A percentile compares a stretch with the other conserved stretches of the same genome.
Conservation (phyloP, 1,139 yeast genomes). For the Candida albicans region DNA sequence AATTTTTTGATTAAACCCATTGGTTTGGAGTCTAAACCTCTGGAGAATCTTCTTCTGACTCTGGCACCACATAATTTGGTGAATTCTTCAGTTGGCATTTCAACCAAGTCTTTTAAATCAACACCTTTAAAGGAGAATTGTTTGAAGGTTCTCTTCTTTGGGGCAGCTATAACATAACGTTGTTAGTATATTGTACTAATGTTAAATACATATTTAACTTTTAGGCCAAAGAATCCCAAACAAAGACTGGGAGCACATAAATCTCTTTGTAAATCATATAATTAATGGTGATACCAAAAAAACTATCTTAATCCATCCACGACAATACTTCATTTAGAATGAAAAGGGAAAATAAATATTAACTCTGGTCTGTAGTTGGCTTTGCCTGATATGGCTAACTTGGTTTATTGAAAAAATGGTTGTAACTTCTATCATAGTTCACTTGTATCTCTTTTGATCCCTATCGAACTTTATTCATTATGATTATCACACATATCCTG, state of each 20-base stretch:
- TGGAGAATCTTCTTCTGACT: conserved; percentile 99
- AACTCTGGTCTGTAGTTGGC: too few relatives aligned
- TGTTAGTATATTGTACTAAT: conserved; percentile 27
- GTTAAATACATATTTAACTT: neutral
- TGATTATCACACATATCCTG: neutral
- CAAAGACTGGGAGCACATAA: too few relatives aligned
- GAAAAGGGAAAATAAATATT: too few relatives aligned
- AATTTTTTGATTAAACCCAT: conserved; percentile 97
- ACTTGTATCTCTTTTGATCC: neutral
- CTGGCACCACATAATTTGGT: conserved; percentile 96
- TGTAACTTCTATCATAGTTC: too few relatives aligned
- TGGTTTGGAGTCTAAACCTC: conserved; percentile 96
- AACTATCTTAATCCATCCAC: too few relatives aligned
- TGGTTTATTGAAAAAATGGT: too few relatives aligned
- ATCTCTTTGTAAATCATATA: too few relatives aligned
- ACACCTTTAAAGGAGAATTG: conserved; percentile 99
- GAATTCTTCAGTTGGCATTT: conserved; percentile 95
- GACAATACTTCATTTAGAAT: too few relatives aligned
- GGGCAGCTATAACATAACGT: conserved; percentile 43
- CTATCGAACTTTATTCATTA: neutral
- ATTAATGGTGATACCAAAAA: too few relatives aligned
- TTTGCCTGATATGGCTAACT: too few relatives aligned
- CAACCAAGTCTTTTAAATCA: conserved; percentile 92
- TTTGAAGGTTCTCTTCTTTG: conserved; percentile 92
- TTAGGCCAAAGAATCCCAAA: too few relatives aligned